Evolutionary conservation across 306 rosid species (phyloP).

Genomic region (Ceratonia siliqua): DNA sequence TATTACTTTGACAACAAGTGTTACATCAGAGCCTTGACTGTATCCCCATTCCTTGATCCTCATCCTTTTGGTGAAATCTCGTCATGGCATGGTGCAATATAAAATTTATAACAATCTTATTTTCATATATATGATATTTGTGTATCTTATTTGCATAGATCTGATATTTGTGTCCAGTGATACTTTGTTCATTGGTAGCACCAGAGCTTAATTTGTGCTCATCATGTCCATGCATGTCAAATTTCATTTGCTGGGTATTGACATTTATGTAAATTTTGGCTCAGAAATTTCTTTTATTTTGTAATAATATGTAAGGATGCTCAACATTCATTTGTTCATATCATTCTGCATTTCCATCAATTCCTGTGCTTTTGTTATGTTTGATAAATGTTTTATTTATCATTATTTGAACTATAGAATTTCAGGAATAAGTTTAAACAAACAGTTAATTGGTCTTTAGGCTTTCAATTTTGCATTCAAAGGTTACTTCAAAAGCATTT

Average conservation of each 20-base stretch:
- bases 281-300: no score
- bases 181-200: slow-evolving; percentile 10
- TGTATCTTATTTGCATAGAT: no score
- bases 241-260: background rate
- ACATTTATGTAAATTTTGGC: background rate
- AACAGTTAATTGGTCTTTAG: slow-evolving; percentile 80
- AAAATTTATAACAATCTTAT: background rate
- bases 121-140: slow-evolving; percentile 17
- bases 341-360: slow-evolving; percentile 15
- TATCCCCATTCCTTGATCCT: slow-evolving; percentile 1
- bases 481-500: slow-evolving; percentile 91
- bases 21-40: background rate
- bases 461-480: slow-evolving; percentile 99
- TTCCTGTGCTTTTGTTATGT: background rate
- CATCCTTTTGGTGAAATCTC: no score
- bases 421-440: slow-evolving; percentile 53
- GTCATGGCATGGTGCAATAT: background rate
- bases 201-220: background rate
- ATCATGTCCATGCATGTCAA: background rate
- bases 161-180: slow-evolving; percentile 4
- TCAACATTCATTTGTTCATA: background rate
- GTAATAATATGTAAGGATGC: no score
- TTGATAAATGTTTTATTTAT: background rate
- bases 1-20: background rate
- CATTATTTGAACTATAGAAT: slow-evolving; percentile 25